These are phyloP conservation scores for Rossbeevera mucosa DNA, from an alignment of 768 basidiomycete genomes.

Conservation along the genomic window DNA sequence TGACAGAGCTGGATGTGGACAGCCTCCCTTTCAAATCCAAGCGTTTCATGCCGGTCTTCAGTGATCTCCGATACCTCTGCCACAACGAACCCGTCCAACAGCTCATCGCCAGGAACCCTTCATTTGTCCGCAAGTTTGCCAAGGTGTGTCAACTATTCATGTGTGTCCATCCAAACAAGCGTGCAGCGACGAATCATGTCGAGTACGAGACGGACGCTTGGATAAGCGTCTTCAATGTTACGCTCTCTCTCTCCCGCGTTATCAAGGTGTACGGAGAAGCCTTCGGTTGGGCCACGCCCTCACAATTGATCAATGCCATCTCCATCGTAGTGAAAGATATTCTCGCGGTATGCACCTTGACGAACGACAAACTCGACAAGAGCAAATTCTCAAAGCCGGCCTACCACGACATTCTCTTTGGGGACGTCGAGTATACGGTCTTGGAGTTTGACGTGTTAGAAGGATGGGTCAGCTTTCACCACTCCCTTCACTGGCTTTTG, in stretches of 20 bases:
- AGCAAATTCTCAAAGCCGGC: slow-evolving; percentile 56
- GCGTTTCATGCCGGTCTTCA: slow-evolving; percentile 93
- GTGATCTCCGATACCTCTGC: slow-evolving; percentile 81
- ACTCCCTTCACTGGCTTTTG: slow-evolving; percentile 86
- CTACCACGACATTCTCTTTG: slow-evolving; percentile 68
- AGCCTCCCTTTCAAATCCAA: slow-evolving; percentile 88
- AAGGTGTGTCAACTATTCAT: slow-evolving; percentile 85
- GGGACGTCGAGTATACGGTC: slow-evolving; percentile 52
- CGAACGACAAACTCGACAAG: slow-evolving; percentile 64
- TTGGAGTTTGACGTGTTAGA: slow-evolving; percentile 76
- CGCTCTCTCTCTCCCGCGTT: slow-evolving; percentile 81
- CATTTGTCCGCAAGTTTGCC: slow-evolving; percentile 67
- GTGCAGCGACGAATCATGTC: slow-evolving; percentile 77
- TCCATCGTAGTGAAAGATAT: slow-evolving; percentile 67
- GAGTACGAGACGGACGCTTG: slow-evolving; percentile 97
- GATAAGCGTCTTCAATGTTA: slow-evolving; percentile 96
- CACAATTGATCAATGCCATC: slow-evolving; percentile 64
- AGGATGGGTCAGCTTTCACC: slow-evolving; percentile 89
- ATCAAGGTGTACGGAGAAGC: slow-evolving; percentile 89
- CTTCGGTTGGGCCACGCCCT: slow-evolving; percentile 53
- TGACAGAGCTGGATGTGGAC: slow-evolving; percentile 66
- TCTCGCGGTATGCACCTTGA: slow-evolving; percentile 62
- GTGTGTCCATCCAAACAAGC: slow-evolving; percentile 87
- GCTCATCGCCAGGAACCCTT: slow-evolving; percentile 64
- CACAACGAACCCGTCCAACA: slow-evolving; percentile 77